Conservation (phyloP, 78 protist species). For the Emiliania huxleyi region DNA sequence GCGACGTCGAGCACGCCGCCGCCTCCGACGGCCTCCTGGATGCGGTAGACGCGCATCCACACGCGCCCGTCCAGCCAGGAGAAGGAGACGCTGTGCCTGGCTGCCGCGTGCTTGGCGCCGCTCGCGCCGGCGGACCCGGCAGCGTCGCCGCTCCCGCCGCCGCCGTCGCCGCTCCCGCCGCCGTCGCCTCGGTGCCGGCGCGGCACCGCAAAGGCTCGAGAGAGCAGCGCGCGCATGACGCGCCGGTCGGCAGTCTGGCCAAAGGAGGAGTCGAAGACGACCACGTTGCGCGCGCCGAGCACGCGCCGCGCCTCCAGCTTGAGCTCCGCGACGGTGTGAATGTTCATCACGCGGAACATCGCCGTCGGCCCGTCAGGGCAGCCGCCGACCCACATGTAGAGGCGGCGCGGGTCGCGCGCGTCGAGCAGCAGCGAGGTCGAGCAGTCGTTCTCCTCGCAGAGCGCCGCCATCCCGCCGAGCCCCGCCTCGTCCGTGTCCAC, state of each 20-base stretch:
- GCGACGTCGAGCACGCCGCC: not conserved
- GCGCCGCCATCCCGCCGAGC: not conserved
- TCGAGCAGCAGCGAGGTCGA: not conserved
- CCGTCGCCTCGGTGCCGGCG: not conserved
- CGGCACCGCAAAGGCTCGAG: not conserved
- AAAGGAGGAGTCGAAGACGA: not conserved
- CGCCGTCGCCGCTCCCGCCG: not conserved
- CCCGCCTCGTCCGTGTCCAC: not conserved
- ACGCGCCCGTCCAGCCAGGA: not conserved
- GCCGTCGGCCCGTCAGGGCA: not conserved
- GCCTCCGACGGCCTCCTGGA: not conserved
- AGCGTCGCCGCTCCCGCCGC: not conserved
- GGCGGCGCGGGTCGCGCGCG: slow-evolving; percentile 19
- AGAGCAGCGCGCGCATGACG: not conserved
- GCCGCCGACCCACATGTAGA: not conserved
- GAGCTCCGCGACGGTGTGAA: slow-evolving; percentile 3
- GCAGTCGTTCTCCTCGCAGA: not conserved
- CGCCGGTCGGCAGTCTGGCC: not conserved
- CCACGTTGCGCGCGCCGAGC: not conserved
- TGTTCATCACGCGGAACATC: not conserved
- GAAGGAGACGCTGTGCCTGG: not conserved
- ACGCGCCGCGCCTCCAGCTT: not conserved
- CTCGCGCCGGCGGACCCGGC: not conserved
- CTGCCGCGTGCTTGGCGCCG: not conserved
- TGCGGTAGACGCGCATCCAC: not conserved